Conservation (phyloP, 2,329 filamentous ascomycete species). For the Monascus ruber region DNA sequence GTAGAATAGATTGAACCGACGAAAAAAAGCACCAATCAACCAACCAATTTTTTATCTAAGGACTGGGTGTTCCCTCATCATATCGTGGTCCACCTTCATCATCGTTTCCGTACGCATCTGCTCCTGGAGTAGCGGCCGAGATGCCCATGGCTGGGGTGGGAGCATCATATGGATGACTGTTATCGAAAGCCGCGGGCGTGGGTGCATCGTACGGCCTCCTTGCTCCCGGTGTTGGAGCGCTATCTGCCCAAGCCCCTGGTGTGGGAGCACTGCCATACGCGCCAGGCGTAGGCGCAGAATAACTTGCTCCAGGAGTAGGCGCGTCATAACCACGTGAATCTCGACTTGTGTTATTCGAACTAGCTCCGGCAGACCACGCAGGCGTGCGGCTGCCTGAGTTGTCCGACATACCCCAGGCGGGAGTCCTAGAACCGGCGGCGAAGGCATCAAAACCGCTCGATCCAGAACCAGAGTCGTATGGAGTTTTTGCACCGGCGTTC, state of each 20-base stretch:
- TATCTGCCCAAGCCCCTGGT: slow-evolving; percentile 44
- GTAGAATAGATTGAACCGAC: not conserved
- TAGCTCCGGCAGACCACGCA: slow-evolving; percentile 27
- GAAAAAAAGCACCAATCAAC: not conserved
- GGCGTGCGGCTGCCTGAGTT: slow-evolving; percentile 34
- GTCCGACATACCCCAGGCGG: slow-evolving; percentile 51
- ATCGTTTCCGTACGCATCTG: slow-evolving; percentile 18
- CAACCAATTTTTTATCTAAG: slow-evolving; percentile 11
- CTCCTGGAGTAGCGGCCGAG: slow-evolving; percentile 27
- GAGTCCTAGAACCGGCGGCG: slow-evolving; percentile 63
- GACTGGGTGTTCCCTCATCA: slow-evolving; percentile 33
- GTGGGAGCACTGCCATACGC: slow-evolving; percentile 49
- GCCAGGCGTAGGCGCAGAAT: slow-evolving; percentile 57
- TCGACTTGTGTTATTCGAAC: slow-evolving; percentile 16
- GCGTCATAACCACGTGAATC: slow-evolving; percentile 51
- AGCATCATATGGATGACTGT: slow-evolving; percentile 31
- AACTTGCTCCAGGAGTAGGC: slow-evolving; percentile 57
- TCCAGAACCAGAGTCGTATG: slow-evolving; percentile 51
- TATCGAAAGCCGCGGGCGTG: slow-evolving; percentile 25
- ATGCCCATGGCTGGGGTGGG: slow-evolving; percentile 38
- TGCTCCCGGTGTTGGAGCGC: slow-evolving; percentile 34
- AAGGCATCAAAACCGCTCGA: slow-evolving; percentile 58
- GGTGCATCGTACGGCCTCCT: slow-evolving; percentile 24
- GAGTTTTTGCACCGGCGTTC: slow-evolving; percentile 69
- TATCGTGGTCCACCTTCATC: slow-evolving; percentile 34